Base-by-base conservation (phyloP, 2,329 filamentous ascomycete genomes). In the Claviceps purpurea region DNA sequence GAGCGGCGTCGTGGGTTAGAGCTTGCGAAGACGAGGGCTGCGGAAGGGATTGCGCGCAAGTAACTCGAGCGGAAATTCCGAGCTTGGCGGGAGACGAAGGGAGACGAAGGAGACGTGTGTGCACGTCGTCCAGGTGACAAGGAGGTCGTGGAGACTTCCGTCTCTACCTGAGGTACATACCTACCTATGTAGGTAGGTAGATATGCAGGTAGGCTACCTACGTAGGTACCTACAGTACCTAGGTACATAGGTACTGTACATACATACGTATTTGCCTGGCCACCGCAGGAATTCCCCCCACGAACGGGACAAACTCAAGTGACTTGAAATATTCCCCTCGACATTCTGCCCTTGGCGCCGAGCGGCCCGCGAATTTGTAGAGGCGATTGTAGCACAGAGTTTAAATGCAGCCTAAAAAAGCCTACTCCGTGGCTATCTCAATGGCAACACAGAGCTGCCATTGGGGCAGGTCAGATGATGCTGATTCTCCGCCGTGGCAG, bases 101-200 rank as follows among this genome's bases (percentile, higher is more conserved):
- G 44, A 48, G 50, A 49, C 39, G 38, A 22, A 34, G 20, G 40
- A 43, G 20, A 26, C 26, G 24, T 18, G 24, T 18, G n/a, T 47
- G 42, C 53, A 56, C 53, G 53, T 56, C 55, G 55, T 56, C 55
- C 22, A 50, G 52, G 52, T 16, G 54, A 55, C 54, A 53, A 49
- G 54, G 46, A 49, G 51, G 43, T 47, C 1, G 34, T 20, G 24
- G 20, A 20, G 16, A 24, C 13, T 38, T 22, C 20, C 14, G 20
- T 34, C 30, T 34, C 10, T 34, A 34, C 30, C 10, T 34, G 30
- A 34, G 10, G 30, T 34, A 39, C 4, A 16, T 13, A 18, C 18
- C 18, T 18, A 18, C 18, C 38, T 39, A 14, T 14, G 37, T 39
- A 39, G 38, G 38, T 39, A 39, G 10, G 5, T 39, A 22, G 20